phyloP scores from a whole-genome alignment of 208 protist genomes.

The Perkinsela sp. region DNA sequence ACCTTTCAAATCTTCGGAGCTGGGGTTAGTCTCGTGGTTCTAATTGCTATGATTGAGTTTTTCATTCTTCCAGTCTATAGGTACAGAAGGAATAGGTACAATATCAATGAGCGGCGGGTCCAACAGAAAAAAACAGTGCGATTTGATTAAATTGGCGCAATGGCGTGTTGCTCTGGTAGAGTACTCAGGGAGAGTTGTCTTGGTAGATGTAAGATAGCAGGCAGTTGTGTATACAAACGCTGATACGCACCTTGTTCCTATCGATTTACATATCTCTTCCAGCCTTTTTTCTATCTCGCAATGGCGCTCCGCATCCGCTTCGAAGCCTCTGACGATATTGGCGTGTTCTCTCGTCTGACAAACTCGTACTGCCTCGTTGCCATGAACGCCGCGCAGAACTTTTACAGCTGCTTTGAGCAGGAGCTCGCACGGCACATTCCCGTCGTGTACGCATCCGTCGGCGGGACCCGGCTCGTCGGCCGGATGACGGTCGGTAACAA shows the following conservation, averaged over 20 bases:
- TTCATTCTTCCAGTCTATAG: background rate
- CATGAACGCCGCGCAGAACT: conserved; percentile 83
- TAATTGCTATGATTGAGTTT: background rate
- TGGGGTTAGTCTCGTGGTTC: background rate
- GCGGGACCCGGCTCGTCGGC: conserved; percentile 80
- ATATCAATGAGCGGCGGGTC: background rate
- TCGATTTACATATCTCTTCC: no score
- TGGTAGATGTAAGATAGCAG: no score
- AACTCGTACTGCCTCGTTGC: conserved; percentile 96
- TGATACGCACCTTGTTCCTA: no score
- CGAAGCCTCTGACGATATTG: conserved; percentile 96
- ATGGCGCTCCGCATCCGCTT: conserved; percentile 83
- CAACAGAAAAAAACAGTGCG: background rate
- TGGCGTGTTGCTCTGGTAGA: no score
- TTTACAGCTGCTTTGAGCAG: conserved; percentile 92
- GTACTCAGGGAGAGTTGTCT: no score
- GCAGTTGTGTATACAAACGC: no score
- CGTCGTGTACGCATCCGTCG: conserved; percentile 86
- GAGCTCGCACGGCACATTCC: conserved; percentile 93
- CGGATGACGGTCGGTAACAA: conserved; percentile 84
- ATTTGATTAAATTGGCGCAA: no score
- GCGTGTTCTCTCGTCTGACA: conserved; percentile 94
- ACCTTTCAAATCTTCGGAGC: background rate
- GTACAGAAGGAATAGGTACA: background rate
- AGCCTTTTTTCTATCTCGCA: no score